A percentile compares a stretch with the other conserved stretches of the same genome.
Evolutionary conservation across 352 stramenopile genomes (phyloP).

Genomic region (Thraustochytrium striatum): DNA sequence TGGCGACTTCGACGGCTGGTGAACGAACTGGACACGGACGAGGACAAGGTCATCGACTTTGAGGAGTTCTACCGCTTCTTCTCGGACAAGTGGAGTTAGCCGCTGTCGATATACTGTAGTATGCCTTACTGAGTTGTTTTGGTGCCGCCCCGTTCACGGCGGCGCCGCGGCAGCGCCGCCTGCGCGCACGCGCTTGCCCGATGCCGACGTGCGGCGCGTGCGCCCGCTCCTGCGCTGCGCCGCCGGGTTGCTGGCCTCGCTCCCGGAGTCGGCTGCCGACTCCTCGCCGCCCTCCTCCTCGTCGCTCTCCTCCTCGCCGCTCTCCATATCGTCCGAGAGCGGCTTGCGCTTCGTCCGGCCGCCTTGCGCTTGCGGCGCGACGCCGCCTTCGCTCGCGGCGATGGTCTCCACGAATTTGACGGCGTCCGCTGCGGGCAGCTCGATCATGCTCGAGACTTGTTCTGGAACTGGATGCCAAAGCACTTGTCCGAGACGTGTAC

Average conservation of each 20-base stretch:
- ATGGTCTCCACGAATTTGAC: slow-evolving; percentile 84
- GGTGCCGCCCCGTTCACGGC: neutral
- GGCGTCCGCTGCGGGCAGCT: slow-evolving; percentile 91
- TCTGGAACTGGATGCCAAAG: slow-evolving; percentile 97
- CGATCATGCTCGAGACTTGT: slow-evolving; percentile 92
- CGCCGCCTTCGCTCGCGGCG: neutral
- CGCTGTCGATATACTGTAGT: too few relatives aligned
- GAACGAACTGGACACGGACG: neutral
- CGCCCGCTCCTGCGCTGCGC: too few relatives aligned
- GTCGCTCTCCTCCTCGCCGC: neutral
- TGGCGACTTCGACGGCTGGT: neutral
- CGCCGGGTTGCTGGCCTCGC: too few relatives aligned
- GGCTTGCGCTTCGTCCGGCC: neutral
- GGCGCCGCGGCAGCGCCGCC: neutral
- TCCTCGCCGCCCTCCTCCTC: neutral
- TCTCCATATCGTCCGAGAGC: neutral
- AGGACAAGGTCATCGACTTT: slow-evolving; percentile 1
- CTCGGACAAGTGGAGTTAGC: slow-evolving; percentile 32
- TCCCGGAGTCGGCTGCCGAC: neutral
- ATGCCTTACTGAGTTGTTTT: neutral
- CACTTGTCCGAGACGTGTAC: slow-evolving; percentile 91
- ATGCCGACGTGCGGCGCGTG: neutral
- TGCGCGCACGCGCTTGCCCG: slow-evolving; percentile 13
- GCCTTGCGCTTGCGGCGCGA: neutral
- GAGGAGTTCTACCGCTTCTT: slow-evolving; percentile 44